Evolutionary conservation across 106 monocot genomes (phyloP), one percentile per base, ranked within the genome.

Genomic region (Allium fistulosum): DNA sequence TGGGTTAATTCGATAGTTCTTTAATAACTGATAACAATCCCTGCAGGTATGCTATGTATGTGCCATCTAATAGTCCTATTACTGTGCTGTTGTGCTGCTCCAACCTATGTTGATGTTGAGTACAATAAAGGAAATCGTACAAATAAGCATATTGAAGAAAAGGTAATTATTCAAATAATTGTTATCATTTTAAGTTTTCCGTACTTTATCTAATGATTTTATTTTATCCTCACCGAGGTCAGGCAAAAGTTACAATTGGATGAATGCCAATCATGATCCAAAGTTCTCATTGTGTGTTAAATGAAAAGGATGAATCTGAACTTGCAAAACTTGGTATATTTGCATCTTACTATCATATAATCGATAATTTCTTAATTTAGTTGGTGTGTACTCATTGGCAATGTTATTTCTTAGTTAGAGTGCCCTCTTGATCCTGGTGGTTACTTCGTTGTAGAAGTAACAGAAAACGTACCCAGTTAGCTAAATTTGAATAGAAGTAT

Each of bases 371-470:
- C 61, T 52, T 28, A 17, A 11, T 18, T 15, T 15, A 18, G 50
- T 37, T 67, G 7, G 7, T 8, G 51, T 11, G 10, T 8, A 62
- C 61, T 73, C 15, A 53, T 57, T 51, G 37, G 1, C 18, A 13
- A 49, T 22, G 10, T 51, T n/a, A 67, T 16, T 46, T 58, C 62
- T 27, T 22, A 55, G 88, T 90, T 91, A 57, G 96, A 97, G 67
- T 97, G 96, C 52, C 96, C 96, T 71, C 96, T 97, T 76, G 96
- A 97, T 82, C 96, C 92, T 52, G 96, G 96, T 45, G 96, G 96
- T 18, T 97, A 97, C 70, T 97, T 97, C 71, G 61, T 97, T 71
- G 83, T 88, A n/a, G 92, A 84, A 73, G 96, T 91, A 77, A 87
- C 83, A 61, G 96, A 97, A 68, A 97, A 91, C 88, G 94, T 94